phyloP scores from a whole-genome alignment of 2,329 filamentous ascomycete species.

The Chaetomiaceae sp. region DNA sequence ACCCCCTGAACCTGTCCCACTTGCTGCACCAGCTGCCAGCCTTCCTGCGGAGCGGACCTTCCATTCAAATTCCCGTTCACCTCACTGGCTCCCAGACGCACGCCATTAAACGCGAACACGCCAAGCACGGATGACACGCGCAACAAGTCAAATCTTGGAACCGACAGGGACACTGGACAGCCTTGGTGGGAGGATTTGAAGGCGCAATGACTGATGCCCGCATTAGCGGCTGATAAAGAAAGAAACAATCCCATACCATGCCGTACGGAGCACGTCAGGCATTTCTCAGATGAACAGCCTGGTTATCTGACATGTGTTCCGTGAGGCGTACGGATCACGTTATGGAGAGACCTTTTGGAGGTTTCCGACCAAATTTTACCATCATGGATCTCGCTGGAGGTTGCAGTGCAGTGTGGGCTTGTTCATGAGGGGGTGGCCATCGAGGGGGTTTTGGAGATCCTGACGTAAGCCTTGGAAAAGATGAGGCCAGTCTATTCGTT shows the following conservation, averaged over 20 bases:
- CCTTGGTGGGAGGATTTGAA: conserved; percentile 16
- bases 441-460: neutral
- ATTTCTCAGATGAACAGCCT: too few species aligned
- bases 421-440: too few species aligned
- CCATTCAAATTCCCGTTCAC: neutral
- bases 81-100: conserved; percentile 17
- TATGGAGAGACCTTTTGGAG: too few species aligned
- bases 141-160: conserved; percentile 29
- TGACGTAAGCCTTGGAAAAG: conserved; percentile 14
- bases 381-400: too few species aligned
- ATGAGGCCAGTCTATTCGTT: neutral
- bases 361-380: too few species aligned
- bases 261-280: neutral
- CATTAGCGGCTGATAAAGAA: conserved; percentile 26
- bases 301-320: too few species aligned
- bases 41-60: conserved; percentile 5
- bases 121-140: conserved; percentile 30
- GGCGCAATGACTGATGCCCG: conserved; percentile 20
- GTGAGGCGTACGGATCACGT: too few species aligned
- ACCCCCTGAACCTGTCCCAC: too few species aligned
- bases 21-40: too few species aligned
- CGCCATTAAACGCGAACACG: conserved; percentile 30
- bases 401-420: neutral
- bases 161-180: conserved; percentile 9
- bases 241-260: conserved; percentile 5